Conservation (phyloP, 257 asterid species). For the Solanum chilense region DNA sequence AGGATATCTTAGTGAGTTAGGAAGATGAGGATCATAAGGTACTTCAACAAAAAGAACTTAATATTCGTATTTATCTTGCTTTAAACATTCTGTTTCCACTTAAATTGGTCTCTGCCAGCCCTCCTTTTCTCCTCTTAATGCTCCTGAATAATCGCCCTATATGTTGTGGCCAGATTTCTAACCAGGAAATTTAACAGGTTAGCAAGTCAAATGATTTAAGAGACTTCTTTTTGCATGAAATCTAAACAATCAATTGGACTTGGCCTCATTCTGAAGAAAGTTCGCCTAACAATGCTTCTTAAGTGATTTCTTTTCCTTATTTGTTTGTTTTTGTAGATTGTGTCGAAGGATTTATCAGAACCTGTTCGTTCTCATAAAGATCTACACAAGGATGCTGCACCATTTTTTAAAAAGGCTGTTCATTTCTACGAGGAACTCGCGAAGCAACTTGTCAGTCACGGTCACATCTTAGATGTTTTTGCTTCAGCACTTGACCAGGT, state of each 20-base stretch:
- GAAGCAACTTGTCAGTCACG: conserved; percentile 78
- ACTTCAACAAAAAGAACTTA: background rate
- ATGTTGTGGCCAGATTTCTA: background rate
- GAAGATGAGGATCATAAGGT: background rate
- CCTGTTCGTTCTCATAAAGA: conserved; percentile 98
- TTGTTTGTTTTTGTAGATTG: conserved; percentile 46
- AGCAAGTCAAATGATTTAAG: background rate
- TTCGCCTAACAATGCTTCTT: background rate
- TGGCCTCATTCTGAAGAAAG: background rate
- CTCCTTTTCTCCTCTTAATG: background rate
- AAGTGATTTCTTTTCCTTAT: background rate
- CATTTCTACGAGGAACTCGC: conserved; percentile 83
- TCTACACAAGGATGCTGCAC: conserved; percentile 95
- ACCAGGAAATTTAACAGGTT: background rate
- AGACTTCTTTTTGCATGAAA: background rate
- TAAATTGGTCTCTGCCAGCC: background rate
- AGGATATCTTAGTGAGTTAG: background rate
- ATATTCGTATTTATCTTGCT: background rate
- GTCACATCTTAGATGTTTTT: conserved; percentile 85
- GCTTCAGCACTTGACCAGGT: conserved; percentile 99
- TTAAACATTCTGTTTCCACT: background rate
- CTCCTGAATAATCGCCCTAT: background rate
- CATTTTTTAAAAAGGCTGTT: conserved; percentile 73
- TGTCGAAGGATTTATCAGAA: conserved; percentile 86
- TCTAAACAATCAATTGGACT: background rate